phyloP scores from a whole-genome alignment of 2,329 filamentous ascomycete genomes.

The Zalaria obscura region DNA sequence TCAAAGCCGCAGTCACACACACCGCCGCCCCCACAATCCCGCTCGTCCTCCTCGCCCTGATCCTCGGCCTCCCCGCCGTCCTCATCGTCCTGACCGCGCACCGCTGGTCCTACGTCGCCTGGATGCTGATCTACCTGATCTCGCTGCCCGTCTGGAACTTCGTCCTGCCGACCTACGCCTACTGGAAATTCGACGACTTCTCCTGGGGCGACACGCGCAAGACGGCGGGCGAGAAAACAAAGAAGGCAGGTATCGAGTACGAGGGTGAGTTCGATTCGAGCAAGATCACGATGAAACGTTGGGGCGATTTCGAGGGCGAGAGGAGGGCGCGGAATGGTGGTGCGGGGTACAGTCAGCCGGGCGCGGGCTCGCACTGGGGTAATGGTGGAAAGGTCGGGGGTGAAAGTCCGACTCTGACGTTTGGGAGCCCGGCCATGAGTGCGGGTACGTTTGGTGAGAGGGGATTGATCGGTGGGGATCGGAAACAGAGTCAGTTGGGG shows the following conservation, averaged over 20 bases:
- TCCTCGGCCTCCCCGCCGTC: constrained; percentile 82
- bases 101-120: constrained; percentile 77
- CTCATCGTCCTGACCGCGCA: constrained; percentile 90
- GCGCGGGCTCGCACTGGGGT: background rate
- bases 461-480: too few relatives aligned
- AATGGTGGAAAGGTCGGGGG: background rate
- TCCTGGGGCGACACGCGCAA: constrained; percentile 97
- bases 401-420: too few relatives aligned
- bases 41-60: constrained; percentile 73
- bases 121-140: constrained; percentile 93
- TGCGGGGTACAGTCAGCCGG: background rate
- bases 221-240: constrained; percentile 78
- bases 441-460: too few relatives aligned
- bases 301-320: constrained; percentile 84
- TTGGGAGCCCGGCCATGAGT: too few relatives aligned
- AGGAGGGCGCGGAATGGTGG: constrained; percentile 10
- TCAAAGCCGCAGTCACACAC: constrained; percentile 46
- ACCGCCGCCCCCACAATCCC: constrained; percentile 68
- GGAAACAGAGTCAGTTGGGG: too few relatives aligned
- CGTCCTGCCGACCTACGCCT: constrained; percentile 81
- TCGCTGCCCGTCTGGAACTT: constrained; percentile 98
- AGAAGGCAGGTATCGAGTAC: constrained; percentile 59
- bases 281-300: constrained; percentile 99
- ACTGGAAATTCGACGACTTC: constrained; percentile 99
- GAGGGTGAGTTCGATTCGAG: constrained; percentile 96